Base-by-base conservation (phyloP, 2,329 filamentous ascomycete genomes). In the Aureobasidium sp. region DNA sequence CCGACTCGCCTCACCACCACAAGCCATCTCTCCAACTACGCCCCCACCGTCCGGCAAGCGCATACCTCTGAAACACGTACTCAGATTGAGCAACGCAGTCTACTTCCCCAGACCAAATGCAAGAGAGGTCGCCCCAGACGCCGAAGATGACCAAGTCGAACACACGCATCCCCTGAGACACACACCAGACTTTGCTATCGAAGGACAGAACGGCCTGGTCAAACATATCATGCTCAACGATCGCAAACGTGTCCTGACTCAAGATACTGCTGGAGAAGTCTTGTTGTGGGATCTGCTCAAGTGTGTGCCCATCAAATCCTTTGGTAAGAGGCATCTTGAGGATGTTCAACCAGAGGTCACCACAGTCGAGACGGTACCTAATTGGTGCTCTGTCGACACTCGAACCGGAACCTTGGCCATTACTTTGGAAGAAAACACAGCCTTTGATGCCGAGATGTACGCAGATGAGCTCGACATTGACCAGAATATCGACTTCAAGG, bases 381-480 rank as follows among this genome's bases (percentile, higher is more conserved):
- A 96, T 60, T 99, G 94, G 94, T 99, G 94, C 72, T 90, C 90
- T 1, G 89, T 97, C 59, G 92, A 99, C 71, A 92, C 93, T 24
- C 88, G 93, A 68, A 97, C 93, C 5, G 94, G 94, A 39, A 91
- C 90, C 65, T 79, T 99, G 61, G 93, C 92, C 2, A 93, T 97
- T 3, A 87, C 95, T 20, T 76, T 99, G 20, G 94, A 99, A 71
- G 90, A 92, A 44, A 95, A 94, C 70, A 95, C 95, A 68, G 97
- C 92, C 73, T 99, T 99, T 69, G 94, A 99, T 75, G 94, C 92
- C 17, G 94, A 99, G 71, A 89, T 96, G 74, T 99, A 99, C 72
- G 93, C 92, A 0, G 94, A 99, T 72, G 92, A 97, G 75, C 78
- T 95, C 39, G 80, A 86, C 44, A 68, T 93, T 61, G 83, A 88